Percentiles rank a stretch among this genome's conserved stretches.
These are phyloP conservation scores for Phyllosticta citriasiana DNA, from an alignment of 2,329 filamentous ascomycete species.

Conservation along the genomic window DNA sequence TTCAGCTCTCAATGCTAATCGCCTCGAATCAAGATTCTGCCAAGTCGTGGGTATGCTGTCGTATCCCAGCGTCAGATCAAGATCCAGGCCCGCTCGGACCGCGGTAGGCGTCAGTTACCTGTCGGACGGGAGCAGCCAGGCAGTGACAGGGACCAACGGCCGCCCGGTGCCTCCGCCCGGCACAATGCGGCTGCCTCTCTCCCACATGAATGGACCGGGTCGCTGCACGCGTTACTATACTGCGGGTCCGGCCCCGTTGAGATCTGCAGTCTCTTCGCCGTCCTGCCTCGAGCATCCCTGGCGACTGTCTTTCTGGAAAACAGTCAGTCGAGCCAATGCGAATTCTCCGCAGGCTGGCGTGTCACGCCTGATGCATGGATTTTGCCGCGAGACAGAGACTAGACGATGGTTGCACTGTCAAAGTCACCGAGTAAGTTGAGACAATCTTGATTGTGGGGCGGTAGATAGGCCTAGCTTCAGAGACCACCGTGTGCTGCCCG, in stretches of 20 bases:
- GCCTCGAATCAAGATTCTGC: not conserved
- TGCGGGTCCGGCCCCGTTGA: not conserved
- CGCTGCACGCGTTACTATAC: not conserved
- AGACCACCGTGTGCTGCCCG: not conserved
- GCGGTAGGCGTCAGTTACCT: not conserved
- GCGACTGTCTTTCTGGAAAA: not conserved
- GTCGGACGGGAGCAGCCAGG: not conserved
- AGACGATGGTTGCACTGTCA: not conserved
- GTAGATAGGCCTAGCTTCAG: not conserved
- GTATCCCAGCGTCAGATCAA: not conserved
- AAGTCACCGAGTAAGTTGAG: not conserved
- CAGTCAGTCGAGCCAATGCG: not conserved
- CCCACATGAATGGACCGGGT: not conserved
- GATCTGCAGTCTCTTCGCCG: not conserved
- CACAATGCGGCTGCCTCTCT: not conserved
- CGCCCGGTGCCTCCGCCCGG: not conserved
- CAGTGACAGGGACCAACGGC: not conserved
- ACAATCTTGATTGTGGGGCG: not conserved
- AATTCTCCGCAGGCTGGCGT: not conserved
- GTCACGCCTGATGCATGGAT: not conserved
- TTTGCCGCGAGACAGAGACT: not conserved
- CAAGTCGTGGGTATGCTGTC: not conserved
- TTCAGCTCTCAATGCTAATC: not conserved
- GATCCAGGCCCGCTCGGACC: not conserved
- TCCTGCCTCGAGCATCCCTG: not conserved